Evolutionary conservation across 139 green algal genomes (phyloP).

Genomic region (Yamagishiella unicocca): DNA sequence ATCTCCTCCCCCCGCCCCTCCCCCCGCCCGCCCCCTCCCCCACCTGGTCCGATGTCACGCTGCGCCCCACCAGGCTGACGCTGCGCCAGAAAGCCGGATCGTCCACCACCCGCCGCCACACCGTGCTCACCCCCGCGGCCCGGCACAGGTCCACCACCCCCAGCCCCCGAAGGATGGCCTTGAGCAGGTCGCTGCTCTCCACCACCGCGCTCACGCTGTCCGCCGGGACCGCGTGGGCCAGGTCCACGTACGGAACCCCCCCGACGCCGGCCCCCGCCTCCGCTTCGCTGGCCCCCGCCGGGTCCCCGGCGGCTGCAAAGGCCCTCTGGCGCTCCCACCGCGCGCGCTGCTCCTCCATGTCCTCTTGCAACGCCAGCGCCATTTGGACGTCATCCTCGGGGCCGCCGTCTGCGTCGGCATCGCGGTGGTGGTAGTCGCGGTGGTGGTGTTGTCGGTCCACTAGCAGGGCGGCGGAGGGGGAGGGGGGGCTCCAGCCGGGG

Average conservation of each 20-base stretch:
- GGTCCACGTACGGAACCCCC: not conserved
- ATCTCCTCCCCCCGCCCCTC: not conserved
- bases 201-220: not conserved
- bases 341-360: no score
- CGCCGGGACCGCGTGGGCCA: not conserved
- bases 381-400: no score
- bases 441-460: no score
- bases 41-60: conserved; percentile 2
- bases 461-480: no score
- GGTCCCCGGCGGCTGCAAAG: no score
- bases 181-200: conserved; percentile 32
- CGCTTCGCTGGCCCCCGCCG: no score
- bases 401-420: no score
- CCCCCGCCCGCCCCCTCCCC: not conserved
- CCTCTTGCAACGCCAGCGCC: no score
- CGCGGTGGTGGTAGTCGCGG: no score
- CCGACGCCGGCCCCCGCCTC: not conserved
- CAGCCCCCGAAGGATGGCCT: not conserved
- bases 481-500: no score
- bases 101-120: conserved; percentile 16
- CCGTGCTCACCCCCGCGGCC: not conserved
- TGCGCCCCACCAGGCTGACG: not conserved
- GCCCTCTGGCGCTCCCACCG: no score
- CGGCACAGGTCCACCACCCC: conserved; percentile 27
- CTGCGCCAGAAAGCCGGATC: conserved; percentile 11